Evolutionary conservation across 1,284 basidiomycete genomes (phyloP).

Genomic region (Papiliotrema terrestris): DNA sequence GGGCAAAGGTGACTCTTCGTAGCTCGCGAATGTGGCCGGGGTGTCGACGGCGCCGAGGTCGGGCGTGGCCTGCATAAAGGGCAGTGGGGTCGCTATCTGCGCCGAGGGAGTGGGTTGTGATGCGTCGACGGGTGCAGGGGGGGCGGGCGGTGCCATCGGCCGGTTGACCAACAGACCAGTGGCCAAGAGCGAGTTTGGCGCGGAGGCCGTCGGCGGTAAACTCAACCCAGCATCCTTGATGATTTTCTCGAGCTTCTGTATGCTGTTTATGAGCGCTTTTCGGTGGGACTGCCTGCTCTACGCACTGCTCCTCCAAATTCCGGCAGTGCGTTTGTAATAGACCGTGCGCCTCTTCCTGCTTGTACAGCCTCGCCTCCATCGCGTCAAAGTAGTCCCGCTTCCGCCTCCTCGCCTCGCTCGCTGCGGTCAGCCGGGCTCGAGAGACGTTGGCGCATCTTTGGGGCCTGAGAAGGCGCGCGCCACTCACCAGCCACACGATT

Average conservation of each 20-base stretch:
- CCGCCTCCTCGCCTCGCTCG: slow-evolving; percentile 23
- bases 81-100: not conserved
- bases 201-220: slow-evolving; percentile 8
- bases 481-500: slow-evolving; percentile 27
- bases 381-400: slow-evolving; percentile 20
- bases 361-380: slow-evolving; percentile 11
- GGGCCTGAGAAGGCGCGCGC: not conserved
- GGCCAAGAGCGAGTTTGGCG: not conserved
- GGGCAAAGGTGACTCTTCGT: slow-evolving; percentile 3
- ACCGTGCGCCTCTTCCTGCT: slow-evolving; percentile 8
- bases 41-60: not conserved
- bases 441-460: not conserved
- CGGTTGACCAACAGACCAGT: not conserved
- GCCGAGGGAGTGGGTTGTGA: not conserved
- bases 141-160: not conserved
- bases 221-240: slow-evolving; percentile 15
- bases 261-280: slow-evolving; percentile 9
- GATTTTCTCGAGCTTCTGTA: slow-evolving; percentile 18
- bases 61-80: not conserved
- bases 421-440: slow-evolving; percentile 5
- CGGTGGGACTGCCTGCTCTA: not conserved
- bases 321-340: slow-evolving; percentile 17
- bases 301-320: slow-evolving; percentile 30
- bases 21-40: not conserved
- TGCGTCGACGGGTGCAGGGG: not conserved